These are phyloP conservation scores for Solanum chiquidenum DNA, from an alignment of 257 asterid genomes.

Conservation along the genomic window DNA sequence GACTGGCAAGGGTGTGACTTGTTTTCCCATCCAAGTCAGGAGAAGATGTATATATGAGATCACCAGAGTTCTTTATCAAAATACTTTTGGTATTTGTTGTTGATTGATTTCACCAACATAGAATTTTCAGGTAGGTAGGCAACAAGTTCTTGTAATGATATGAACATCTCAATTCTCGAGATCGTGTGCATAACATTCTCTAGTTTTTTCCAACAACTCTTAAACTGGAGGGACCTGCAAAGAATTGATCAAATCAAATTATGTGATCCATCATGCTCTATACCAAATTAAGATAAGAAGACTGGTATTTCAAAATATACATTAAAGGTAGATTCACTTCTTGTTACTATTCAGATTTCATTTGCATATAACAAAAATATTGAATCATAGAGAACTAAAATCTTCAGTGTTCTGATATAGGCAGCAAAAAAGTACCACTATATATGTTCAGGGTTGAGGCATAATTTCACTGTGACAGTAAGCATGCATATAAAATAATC, in stretches of 20 bases:
- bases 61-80: background rate
- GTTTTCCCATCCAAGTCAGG: background rate
- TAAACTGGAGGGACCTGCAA: background rate
- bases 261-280: background rate
- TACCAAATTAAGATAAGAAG: background rate
- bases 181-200: background rate
- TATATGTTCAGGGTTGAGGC: background rate
- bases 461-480: background rate
- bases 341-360: background rate
- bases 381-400: background rate
- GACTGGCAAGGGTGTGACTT: background rate
- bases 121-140: background rate
- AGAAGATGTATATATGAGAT: background rate
- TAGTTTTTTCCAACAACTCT: background rate
- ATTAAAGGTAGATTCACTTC: background rate
- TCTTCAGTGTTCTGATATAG: background rate
- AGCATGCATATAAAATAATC: background rate
- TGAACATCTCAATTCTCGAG: background rate
- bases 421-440: background rate
- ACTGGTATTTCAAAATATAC: background rate
- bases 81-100: background rate
- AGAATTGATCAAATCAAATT: background rate
- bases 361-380: background rate
- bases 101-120: background rate
- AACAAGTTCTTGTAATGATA: background rate